These are phyloP conservation scores for Ophiocordyceps camponoti-floridani DNA, from an alignment of 2,329 filamentous ascomycete species.

Conservation along the genomic window DNA sequence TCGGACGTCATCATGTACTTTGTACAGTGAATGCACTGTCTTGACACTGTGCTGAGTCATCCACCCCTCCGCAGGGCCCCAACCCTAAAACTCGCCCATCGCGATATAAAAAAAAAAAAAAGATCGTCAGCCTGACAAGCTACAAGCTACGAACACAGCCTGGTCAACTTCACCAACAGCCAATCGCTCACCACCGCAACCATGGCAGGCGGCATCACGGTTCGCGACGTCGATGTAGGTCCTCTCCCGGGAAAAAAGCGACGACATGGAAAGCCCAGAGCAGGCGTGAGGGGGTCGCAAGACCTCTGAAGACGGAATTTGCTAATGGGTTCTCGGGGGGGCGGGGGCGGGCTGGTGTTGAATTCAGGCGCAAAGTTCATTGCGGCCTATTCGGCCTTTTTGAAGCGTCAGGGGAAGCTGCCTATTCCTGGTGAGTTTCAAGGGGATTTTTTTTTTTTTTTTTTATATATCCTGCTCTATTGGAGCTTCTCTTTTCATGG, in stretches of 20 bases:
- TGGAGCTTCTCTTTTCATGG: not conserved
- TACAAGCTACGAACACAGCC: too few species aligned
- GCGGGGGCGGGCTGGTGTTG: too few species aligned
- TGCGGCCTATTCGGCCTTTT: constrained; percentile 66
- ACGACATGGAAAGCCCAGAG: constrained; percentile 18
- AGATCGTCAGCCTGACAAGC: too few species aligned
- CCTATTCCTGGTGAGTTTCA: constrained; percentile 59
- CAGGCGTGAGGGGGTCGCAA: constrained; percentile 58
- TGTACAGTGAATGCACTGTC: too few species aligned
- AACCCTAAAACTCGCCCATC: too few species aligned
- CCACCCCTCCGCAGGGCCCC: too few species aligned
- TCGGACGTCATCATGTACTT: too few species aligned
- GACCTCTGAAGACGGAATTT: constrained; percentile 59
- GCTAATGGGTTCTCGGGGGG: constrained; percentile 35
- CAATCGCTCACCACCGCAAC: constrained; percentile 35
- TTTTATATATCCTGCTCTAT: not conserved
- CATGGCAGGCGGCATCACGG: constrained; percentile 64
- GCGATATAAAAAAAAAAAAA: too few species aligned
- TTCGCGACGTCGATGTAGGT: constrained; percentile 77
- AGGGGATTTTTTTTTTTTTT: not conserved
- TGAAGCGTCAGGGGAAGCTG: constrained; percentile 90
- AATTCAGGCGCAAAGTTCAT: constrained; percentile 73
- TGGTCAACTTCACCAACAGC: constrained; percentile 6
- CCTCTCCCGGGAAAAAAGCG: constrained; percentile 7
- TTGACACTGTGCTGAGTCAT: too few species aligned